phyloP scores from a whole-genome alignment of 441 rosid species.

The Erodium moschatum region DNA sequence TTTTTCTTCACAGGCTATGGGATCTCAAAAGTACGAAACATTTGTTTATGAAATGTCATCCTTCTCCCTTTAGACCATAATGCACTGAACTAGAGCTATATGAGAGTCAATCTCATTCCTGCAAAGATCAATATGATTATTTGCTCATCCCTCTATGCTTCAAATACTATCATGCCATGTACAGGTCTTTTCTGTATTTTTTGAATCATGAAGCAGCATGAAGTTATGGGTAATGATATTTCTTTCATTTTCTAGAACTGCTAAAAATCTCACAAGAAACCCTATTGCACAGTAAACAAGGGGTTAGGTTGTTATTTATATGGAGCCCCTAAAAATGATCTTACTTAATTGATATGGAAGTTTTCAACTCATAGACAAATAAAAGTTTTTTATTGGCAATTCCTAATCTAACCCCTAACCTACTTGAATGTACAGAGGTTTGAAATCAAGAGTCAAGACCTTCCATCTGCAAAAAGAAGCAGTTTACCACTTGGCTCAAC shows the following conservation, averaged over 20 bases:
- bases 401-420: no score
- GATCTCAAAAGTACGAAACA: background rate
- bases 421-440: no score
- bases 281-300: background rate
- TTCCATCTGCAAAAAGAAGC: no score
- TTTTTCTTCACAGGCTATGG: background rate
- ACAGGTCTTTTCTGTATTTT: no score
- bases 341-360: background rate
- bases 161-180: no score
- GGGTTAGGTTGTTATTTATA: background rate
- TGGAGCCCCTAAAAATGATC: background rate
- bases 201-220: background rate
- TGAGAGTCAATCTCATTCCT: no score
- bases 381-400: no score
- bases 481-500: no score
- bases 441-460: no score
- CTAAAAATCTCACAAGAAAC: background rate
- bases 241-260: background rate
- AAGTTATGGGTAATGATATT: background rate
- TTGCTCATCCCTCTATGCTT: no score
- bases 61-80: background rate
- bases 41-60: background rate
- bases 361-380: background rate
- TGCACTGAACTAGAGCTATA: background rate
- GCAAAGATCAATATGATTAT: no score